Base-by-base conservation (phyloP, 108 stramenopile species). In the Mayamaea pseudoterrestris region DNA sequence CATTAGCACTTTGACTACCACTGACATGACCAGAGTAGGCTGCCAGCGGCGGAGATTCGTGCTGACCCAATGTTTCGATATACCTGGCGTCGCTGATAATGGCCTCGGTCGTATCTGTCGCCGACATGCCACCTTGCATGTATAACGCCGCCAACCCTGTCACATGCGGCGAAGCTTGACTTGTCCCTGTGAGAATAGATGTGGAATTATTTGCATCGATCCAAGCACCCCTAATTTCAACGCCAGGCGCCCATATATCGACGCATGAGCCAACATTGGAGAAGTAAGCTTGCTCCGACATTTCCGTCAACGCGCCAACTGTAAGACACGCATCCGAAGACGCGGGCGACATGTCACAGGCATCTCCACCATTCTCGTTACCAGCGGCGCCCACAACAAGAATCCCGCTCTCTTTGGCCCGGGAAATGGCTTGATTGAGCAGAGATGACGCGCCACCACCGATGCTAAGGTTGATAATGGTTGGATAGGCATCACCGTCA, bases 151-250 rank as follows among this genome's bases (percentile, higher is more conserved):
- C 55, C 0, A 72, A 57, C 4, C 75, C 75, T 9, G 68, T 63
- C 21, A 69, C 75, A 27, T 54, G 67, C 9, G 75, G 75, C 1
- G 60, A 53, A 26, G 75, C 71, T 71, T 73, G 72, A 29, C 63
- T 66, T 13, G 69, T 77, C 8, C 75, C 75, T 12, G 48, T 36
- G 46, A 58, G 49, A 48, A 34, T 1, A 26, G 16, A n/a, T 25
- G 12, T 14, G 22, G 16, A 47, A 58, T 2, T 11, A n/a, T 39
- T 39, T 3, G 3, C 4, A 3, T 5, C 4, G 37, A 6, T 3
- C 4, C 5, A 5, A 14, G 37, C 37, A 3, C 18, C 16, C 4
- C 16, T 3, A 8, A 39, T 39, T 14, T 39, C 8, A 3, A 8
- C 8, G 5, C 37, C 37, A 3, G 37, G 37, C 20, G 37, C 37